Percentiles rank a stretch among this genome's conserved stretches.
phyloP scores from a whole-genome alignment of 2,329 filamentous ascomycete species.

The Didymella arachidicola region DNA sequence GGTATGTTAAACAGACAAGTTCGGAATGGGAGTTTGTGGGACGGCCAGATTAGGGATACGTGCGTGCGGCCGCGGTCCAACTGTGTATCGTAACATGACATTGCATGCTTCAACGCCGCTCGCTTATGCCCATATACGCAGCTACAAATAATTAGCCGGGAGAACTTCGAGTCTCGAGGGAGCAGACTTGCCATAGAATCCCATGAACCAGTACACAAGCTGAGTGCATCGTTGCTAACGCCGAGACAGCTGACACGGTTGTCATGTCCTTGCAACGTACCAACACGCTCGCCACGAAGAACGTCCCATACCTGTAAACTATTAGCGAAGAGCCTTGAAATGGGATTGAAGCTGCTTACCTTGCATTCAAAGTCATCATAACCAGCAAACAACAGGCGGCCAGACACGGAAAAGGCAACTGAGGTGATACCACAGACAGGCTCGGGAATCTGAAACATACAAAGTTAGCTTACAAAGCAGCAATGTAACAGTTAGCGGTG shows the following conservation, averaged over 20 bases:
- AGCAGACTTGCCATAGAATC: conserved; percentile 85
- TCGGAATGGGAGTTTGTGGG: conserved; percentile 23
- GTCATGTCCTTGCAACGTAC: conserved; percentile 94
- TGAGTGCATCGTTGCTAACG: conserved; percentile 98
- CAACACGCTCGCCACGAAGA: conserved; percentile 94
- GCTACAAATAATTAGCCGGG: conserved; percentile 48
- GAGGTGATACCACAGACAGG: conserved; percentile 98
- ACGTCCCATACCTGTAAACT: conserved; percentile 90
- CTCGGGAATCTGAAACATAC: conserved; percentile 80
- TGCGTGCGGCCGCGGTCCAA: conserved; percentile 42
- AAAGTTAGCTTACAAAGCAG: conserved; percentile 36
- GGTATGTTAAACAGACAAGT: conserved; percentile 42
- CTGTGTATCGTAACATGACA: conserved; percentile 44
- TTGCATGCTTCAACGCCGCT: conserved; percentile 32
- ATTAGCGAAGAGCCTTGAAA: conserved; percentile 22
- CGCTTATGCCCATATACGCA: conserved; percentile 61
- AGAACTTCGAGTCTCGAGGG: conserved; percentile 4
- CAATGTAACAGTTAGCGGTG: neutral
- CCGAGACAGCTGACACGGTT: conserved; percentile 98
- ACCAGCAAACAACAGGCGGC: conserved; percentile 91
- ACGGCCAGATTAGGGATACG: conserved; percentile 33
- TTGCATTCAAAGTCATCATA: conserved; percentile 99
- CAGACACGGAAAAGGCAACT: conserved; percentile 96
- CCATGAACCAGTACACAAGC: conserved; percentile 99
- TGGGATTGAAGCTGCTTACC: conserved; percentile 64